These are phyloP conservation scores for Epichloe gansuensis DNA, from an alignment of 2,329 filamentous ascomycete species.

Conservation along the genomic window DNA sequence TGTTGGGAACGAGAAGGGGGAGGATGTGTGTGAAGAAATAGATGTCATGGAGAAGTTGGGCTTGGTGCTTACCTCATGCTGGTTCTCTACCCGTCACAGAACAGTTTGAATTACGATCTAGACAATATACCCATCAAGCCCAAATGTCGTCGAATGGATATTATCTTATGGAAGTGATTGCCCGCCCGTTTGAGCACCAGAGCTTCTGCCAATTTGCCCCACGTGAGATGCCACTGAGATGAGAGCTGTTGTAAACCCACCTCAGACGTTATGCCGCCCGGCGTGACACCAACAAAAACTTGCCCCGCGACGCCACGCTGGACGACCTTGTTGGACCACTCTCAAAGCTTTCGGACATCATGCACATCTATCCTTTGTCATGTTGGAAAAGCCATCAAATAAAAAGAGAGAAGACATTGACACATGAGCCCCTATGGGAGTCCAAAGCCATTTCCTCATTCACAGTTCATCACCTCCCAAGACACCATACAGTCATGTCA, in stretches of 20 bases:
- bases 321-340: neutral
- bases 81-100: neutral
- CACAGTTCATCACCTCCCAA: no score
- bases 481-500: slow-evolving; percentile 27
- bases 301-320: neutral
- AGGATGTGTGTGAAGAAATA: neutral
- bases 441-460: neutral
- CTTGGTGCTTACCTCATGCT: neutral
- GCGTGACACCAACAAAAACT: slow-evolving; percentile 5
- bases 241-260: neutral
- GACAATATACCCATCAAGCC: neutral
- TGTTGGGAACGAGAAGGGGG: neutral
- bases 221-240: no score
- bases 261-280: neutral
- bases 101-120: neutral
- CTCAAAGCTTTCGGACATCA: neutral
- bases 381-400: no score
- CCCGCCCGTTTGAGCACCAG: neutral
- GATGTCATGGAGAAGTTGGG: neutral
- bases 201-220: no score
- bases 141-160: neutral
- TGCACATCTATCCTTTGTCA: neutral
- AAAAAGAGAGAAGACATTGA: neutral
- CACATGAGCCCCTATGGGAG: neutral
- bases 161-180: neutral